Evolutionary conservation across 2,329 filamentous ascomycete genomes (phyloP).

Genomic region (Fusarium sacchari): DNA sequence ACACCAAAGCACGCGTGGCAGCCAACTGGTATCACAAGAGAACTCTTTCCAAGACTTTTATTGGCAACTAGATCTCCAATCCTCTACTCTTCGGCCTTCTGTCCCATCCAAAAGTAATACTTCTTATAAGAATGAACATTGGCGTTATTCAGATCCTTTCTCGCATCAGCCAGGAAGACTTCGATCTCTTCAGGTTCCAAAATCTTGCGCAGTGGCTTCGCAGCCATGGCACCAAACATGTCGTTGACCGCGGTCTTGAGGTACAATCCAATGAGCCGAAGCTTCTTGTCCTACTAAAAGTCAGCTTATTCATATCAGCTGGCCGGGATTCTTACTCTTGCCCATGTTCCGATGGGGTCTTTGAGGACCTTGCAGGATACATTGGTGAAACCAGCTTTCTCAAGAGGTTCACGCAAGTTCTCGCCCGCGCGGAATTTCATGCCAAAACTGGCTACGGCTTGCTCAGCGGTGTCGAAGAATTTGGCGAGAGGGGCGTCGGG

Average conservation of each 20-base stretch:
- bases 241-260: conserved; percentile 30
- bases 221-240: conserved; percentile 42
- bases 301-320: accelerated
- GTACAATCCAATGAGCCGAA: conserved; percentile 32
- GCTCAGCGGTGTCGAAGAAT: conserved; percentile 36
- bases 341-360: conserved; percentile 37
- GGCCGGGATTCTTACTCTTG: neutral
- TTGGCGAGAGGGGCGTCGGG: conserved; percentile 46
- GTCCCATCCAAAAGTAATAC: conserved; percentile 42
- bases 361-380: conserved; percentile 33
- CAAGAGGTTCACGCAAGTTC: conserved; percentile 9
- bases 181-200: conserved; percentile 32
- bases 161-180: conserved; percentile 22
- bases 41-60: accelerated
- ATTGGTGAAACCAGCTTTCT: conserved; percentile 34
- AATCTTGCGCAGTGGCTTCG: conserved; percentile 32
- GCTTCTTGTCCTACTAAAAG: conserved; percentile 28
- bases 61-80: accelerated
- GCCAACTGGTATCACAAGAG: accelerated
- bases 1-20: no score
- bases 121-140: conserved; percentile 37
- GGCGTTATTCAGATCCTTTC: conserved; percentile 24
- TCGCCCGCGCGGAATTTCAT: conserved; percentile 47
- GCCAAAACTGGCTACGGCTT: conserved; percentile 44
- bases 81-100: conserved; percentile 3